Percentiles rank a stretch among this genome's conserved stretches.
phyloP scores from a whole-genome alignment of 331 rosid genomes.

The Malus hybrid region DNA sequence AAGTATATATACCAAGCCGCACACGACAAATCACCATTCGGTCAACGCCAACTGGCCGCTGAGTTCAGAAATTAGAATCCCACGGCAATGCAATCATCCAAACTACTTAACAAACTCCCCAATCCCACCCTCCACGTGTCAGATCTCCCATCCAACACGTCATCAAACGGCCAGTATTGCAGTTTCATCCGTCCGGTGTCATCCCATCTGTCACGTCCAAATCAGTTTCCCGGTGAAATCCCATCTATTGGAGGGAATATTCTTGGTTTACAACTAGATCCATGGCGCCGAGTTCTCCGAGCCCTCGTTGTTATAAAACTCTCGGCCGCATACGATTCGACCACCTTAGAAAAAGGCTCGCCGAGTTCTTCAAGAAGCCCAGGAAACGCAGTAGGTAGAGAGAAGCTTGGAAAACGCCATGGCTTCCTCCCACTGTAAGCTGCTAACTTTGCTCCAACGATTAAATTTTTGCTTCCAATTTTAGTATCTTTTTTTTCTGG shows the following conservation, averaged over 20 bases:
- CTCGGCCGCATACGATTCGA: neutral
- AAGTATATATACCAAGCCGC: neutral
- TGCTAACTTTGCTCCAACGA: neutral
- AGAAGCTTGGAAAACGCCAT: slow-evolving; percentile 21
- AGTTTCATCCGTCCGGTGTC: neutral
- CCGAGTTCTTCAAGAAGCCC: neutral
- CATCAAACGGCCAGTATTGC: neutral
- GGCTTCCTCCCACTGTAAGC: slow-evolving; percentile 40
- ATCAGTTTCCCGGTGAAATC: neutral
- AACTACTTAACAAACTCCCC: neutral
- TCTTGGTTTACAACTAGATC: neutral
- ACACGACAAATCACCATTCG: neutral
- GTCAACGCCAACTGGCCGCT: neutral
- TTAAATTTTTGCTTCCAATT: neutral
- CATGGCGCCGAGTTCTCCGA: neutral
- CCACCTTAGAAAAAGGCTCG: no score
- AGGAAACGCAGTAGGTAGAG: neutral
- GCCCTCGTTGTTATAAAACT: neutral
- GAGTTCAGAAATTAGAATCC: neutral
- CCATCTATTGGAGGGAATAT: slow-evolving; percentile 3
- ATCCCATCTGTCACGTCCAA: neutral
- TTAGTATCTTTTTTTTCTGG: neutral
- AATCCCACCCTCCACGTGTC: neutral
- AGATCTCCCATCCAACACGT: neutral
- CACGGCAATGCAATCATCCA: neutral